Conservation (phyloP, 2,329 filamentous ascomycete species). For the Clarireedia homoeocarpa region DNA sequence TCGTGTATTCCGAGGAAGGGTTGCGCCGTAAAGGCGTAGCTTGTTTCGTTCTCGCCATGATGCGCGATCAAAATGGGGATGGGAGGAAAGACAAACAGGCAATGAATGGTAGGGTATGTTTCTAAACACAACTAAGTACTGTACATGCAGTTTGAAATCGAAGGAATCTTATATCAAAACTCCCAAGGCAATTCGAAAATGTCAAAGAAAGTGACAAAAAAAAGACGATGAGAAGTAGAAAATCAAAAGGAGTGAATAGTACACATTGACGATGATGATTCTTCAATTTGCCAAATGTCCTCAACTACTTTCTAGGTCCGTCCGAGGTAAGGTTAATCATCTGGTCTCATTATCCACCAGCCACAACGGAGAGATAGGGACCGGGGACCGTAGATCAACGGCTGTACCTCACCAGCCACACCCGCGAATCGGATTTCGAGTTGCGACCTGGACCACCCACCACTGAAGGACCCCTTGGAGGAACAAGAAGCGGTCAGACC, state of each 20-base stretch:
- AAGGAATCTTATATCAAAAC: too few species aligned
- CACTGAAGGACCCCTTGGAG: neutral
- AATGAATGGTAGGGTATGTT: neutral
- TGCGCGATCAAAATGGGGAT: neutral
- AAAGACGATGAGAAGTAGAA: neutral
- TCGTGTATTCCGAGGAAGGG: constrained; percentile 58
- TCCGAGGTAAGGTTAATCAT: neutral
- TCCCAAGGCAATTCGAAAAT: neutral
- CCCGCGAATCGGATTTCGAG: neutral
- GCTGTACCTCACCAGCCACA: neutral
- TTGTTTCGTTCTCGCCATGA: constrained; percentile 68
- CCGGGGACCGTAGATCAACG: too few species aligned
- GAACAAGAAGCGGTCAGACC: constrained; percentile 8
- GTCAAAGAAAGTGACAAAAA: neutral
- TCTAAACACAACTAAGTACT: neutral
- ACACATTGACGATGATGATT: neutral
- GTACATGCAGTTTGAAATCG: too few species aligned
- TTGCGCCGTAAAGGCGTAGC: constrained; percentile 55
- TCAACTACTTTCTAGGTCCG: constrained; percentile 3
- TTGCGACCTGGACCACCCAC: neutral
- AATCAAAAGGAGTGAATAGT: neutral
- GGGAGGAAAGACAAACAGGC: too few species aligned
- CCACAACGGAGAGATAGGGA: neutral
- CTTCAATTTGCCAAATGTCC: constrained; percentile 15
- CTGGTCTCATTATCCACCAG: too few species aligned